Base-by-base conservation (phyloP, 164 flowering plant genomes). In the Echeveria elegans region DNA sequence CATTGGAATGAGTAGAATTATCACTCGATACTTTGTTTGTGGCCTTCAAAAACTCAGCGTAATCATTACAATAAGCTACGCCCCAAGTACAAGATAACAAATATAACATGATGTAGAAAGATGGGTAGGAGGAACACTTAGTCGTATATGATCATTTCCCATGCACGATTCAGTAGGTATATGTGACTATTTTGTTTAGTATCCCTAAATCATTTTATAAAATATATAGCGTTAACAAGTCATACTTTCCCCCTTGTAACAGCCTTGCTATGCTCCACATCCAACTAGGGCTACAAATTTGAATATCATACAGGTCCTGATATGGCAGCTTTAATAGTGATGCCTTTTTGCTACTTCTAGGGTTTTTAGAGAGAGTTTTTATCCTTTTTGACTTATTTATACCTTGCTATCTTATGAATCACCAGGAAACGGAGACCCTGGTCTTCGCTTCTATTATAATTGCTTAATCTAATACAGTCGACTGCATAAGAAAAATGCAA, bases 241-340 rank as follows among this genome's bases (percentile, higher is more conserved):
- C 24, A 48, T 48, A 48, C 58, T 23, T 45, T 52, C 28, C 26
- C 56, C 58, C 61, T 26, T 14, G 31, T 24, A 56, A 56, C 61
- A 56, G 61, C 61, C 61, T 56, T 56, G 61, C 61, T 28, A 56
- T 56, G 61, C 61, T 56, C 61, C 61, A 56, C 61, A 26, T 56
- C 61, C 61, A 56, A 32, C 61, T 56, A 26, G 16, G 61, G 61
- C 28, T 56, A 28, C 31, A 56, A 56, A 26, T 56, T 28, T 29
- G 2, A 28, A 26, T 26, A 56, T 56, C 61, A 56, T 53, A 15
- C 26, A 28, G 2, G 8, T 19, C 41, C 52, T 47, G 18, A 26
- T 53, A 53, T 53, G 30, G 29, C 30, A 53, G 59, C 59, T 53
- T 53, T 53, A 26, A 4, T 24, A 50, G 24, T 53, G 31, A 26